These are phyloP conservation scores for Evansstolkia leycettana DNA, from an alignment of 495 filamentous ascomycete genomes.

Conservation along the genomic window DNA sequence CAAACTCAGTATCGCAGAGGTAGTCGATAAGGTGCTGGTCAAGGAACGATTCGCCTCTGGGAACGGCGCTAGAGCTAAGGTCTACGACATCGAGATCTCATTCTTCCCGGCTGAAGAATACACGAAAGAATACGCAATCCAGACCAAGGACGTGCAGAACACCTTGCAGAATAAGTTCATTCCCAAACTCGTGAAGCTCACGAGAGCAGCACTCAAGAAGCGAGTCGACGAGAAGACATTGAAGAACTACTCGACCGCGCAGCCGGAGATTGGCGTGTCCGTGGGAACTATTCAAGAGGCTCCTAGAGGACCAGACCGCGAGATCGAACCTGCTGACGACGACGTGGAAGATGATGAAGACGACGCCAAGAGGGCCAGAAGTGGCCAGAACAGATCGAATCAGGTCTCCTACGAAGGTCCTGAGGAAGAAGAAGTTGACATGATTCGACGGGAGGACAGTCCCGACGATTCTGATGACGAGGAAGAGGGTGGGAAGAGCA, in stretches of 20 bases:
- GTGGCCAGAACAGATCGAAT: conserved; percentile 60
- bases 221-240: conserved; percentile 53
- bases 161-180: conserved; percentile 75
- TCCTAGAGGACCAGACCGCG: conserved; percentile 35
- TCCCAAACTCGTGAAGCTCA: conserved; percentile 50
- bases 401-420: conserved; percentile 80
- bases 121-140: conserved; percentile 70
- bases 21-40: conserved; percentile 72
- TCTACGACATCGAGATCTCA: conserved; percentile 67
- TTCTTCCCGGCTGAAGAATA: conserved; percentile 84
- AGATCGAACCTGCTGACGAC: conserved; percentile 56
- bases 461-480: conserved; percentile 32
- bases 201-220: conserved; percentile 68
- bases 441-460: conserved; percentile 38
- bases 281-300: conserved; percentile 55
- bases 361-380: conserved; percentile 73
- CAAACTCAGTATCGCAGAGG: conserved; percentile 73
- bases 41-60: conserved; percentile 63
- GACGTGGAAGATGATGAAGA: conserved; percentile 68
- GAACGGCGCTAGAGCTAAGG: conserved; percentile 55
- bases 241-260: conserved; percentile 47
- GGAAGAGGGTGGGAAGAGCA: conserved; percentile 28
- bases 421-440: conserved; percentile 78
- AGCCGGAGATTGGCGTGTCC: conserved; percentile 72
- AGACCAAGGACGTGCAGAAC: conserved; percentile 56